These are phyloP conservation scores for Tetratostichococcus sp. DNA, from an alignment of 139 green algal species.

Conservation along the genomic window DNA sequence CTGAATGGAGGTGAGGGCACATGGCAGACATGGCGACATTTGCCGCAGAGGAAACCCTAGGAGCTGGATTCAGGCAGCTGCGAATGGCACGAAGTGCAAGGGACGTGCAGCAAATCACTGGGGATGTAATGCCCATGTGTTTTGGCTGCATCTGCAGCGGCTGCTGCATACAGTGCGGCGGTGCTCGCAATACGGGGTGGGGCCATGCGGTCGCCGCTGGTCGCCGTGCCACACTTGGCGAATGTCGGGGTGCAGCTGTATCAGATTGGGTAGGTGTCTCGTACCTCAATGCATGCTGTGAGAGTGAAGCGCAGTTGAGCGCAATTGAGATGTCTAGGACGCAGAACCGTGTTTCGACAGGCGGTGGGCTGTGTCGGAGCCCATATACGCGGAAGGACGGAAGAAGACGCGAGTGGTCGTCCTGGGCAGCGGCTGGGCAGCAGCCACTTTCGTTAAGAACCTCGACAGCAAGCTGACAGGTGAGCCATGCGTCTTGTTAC, in stretches of 20 bases:
- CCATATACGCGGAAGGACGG: background rate
- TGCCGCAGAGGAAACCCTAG: too few relatives aligned
- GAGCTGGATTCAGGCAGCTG: too few relatives aligned
- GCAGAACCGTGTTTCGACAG: background rate
- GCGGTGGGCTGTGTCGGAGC: background rate
- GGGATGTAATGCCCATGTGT: too few relatives aligned
- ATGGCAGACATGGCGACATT: too few relatives aligned
- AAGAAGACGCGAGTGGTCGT: background rate
- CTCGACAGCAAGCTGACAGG: slow-evolving; percentile 2
- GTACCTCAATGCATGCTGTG: too few relatives aligned
- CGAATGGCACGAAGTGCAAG: too few relatives aligned
- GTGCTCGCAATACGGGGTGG: background rate
- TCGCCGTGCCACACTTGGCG: background rate
- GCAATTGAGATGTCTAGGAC: too few relatives aligned
- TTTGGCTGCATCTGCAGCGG: background rate
- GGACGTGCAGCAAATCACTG: too few relatives aligned
- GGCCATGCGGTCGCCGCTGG: background rate
- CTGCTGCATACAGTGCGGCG: background rate
- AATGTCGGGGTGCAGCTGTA: background rate
- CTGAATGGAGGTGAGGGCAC: background rate
- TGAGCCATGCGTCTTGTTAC: too few relatives aligned
- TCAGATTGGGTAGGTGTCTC: background rate
- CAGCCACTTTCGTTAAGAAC: slow-evolving; percentile 1
- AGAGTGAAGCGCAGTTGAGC: too few relatives aligned
- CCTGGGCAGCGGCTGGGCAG: slow-evolving; percentile 7